A percentile compares a stretch with the other conserved stretches of the same genome.
These are phyloP conservation scores for Hura crepitans DNA, from an alignment of 441 rosid species.

Conservation along the genomic window DNA sequence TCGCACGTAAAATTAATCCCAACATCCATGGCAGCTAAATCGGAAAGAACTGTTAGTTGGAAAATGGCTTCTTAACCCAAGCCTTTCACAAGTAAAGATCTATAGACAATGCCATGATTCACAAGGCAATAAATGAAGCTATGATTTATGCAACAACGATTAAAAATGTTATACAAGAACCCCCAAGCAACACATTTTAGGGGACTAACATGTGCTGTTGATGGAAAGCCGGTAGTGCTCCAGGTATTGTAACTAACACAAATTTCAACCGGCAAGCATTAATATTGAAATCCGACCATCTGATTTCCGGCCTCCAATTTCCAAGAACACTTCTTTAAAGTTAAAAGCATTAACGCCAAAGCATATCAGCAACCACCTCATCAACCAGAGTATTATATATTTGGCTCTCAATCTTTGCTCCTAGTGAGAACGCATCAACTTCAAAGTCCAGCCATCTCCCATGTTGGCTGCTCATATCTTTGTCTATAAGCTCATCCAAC, in stretches of 20 bases:
- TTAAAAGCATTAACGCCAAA: conserved; percentile 23
- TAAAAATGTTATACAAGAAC: conserved; percentile 14
- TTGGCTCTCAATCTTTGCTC: conserved; percentile 53
- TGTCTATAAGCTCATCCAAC: conserved; percentile 90
- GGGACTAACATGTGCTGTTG: conserved; percentile 1
- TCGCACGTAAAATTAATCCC: no score
- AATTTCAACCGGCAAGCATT: no score
- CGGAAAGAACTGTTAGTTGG: background rate
- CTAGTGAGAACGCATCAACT: conserved; percentile 53
- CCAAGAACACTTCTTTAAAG: background rate
- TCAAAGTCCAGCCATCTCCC: conserved; percentile 88
- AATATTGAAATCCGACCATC: background rate
- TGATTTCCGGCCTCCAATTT: background rate
- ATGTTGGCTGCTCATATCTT: conserved; percentile 73
- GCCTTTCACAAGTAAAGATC: conserved; percentile 10
- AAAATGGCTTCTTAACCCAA: conserved; percentile 3
- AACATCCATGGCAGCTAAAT: no score
- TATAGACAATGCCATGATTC: background rate
- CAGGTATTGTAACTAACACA: background rate
- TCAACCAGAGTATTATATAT: conserved; percentile 55
- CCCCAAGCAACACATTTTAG: background rate
- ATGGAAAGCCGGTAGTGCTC: background rate
- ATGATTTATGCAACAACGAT: conserved; percentile 10
- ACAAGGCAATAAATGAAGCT: conserved; percentile 15
- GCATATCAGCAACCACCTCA: conserved; percentile 55